Evolutionary conservation across 2,329 filamentous ascomycete genomes (phyloP), one percentile per base, ranked within the genome.

Genomic region (Juglanconis sp.): DNA sequence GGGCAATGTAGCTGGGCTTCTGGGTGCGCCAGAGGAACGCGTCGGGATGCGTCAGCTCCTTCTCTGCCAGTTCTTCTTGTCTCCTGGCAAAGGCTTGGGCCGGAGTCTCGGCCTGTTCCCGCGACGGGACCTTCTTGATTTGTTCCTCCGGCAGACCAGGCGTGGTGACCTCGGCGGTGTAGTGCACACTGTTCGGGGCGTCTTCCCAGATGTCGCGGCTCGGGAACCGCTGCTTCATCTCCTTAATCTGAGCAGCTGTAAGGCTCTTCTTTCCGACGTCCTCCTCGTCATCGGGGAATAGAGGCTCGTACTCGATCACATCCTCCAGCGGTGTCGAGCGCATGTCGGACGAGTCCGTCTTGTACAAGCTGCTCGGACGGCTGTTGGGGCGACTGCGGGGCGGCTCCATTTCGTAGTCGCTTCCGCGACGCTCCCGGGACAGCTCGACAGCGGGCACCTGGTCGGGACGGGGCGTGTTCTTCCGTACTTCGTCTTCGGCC

Each of bases 151-250:
- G n/a, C 64, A 70, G 77, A 65, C 92, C 90, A 1, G 92, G 92
- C 0, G 91, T 95, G 3, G 89, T 91, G 7, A 98, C 94, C 62
- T 91, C 92, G 3, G 93, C 87, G 38, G 85, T 88, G 69, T 84
- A 86, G 69, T 95, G 87, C 56, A 91, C 81, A 74, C 92, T 96
- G 70, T 87, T 89, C 4, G 96, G 95, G 0, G 92, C 89, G 72
- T 99, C 96, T 77, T 99, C 95, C 95, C 95, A 99, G 46, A 98
- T 86, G 72, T 99, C 95, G 72, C 93, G 90, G 73, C 93, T 97
- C 1, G 95, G 95, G 74, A 99, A 99, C 63, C 83, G 75, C 62
- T 89, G 88, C 64, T 86, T 84, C 59, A 81, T 74, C 64, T 81
- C 81, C 54, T 80, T 77, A 31, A 72, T 71, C 47, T 76, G 68